A percentile compares a stretch with the other conserved stretches of the same genome.
These are phyloP conservation scores for Paratinospora sagittata DNA, from an alignment of 164 flowering plant species.

Conservation along the genomic window DNA sequence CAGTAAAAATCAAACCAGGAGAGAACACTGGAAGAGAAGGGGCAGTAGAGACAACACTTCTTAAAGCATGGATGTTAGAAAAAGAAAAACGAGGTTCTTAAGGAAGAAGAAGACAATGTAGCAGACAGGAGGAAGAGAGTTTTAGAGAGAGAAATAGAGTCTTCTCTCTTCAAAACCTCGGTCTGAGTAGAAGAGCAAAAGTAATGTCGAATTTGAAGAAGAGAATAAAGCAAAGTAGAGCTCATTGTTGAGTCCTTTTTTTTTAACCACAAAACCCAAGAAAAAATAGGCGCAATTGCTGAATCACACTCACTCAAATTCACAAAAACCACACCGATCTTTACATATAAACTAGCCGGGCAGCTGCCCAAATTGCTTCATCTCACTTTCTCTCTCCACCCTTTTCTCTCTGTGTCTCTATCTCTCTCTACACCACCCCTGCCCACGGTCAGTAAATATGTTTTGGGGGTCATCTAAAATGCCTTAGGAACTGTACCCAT, in stretches of 20 bases:
- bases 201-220: conserved; percentile 65
- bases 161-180: conserved; percentile 43
- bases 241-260: neutral
- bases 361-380: conserved; percentile 9
- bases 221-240: conserved; percentile 68
- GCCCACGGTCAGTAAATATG: conserved; percentile 36
- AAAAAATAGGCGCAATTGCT: neutral
- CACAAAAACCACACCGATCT: neutral
- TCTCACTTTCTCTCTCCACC: too few relatives aligned
- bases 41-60: neutral
- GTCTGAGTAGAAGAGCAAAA: conserved; percentile 64
- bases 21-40: conserved; percentile 17
- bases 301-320: conserved; percentile 15
- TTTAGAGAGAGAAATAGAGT: conserved; percentile 19
- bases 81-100: conserved; percentile 16
- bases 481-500: conserved; percentile 16
- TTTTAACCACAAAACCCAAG: too few relatives aligned
- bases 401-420: neutral
- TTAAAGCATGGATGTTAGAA: too few relatives aligned
- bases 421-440: conserved; percentile 1
- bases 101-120: conserved; percentile 40
- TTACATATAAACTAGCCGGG: conserved; percentile 10
- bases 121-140: conserved; percentile 30
- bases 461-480: conserved; percentile 12
- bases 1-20: conserved; percentile 14